Evolutionary conservation across 768 basidiomycete species (phyloP).

Genomic region (Hericium rajendrae): DNA sequence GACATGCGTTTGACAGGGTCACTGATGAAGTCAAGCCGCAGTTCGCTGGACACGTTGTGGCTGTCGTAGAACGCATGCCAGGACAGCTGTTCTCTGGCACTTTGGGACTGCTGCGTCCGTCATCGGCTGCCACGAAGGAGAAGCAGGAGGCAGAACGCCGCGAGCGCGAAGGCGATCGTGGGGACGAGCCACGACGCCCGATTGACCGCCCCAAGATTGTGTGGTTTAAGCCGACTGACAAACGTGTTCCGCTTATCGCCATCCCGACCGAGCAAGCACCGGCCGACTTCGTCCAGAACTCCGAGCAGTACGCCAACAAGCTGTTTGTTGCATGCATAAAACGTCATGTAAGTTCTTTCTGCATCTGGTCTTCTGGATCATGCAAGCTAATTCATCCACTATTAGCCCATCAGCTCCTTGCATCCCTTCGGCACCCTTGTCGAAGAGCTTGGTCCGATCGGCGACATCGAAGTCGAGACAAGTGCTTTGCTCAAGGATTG

Average conservation of each 20-base stretch:
- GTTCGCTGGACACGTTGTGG: slow-evolving; percentile 97
- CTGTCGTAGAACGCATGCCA: slow-evolving; percentile 99
- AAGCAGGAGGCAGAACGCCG: slow-evolving; percentile 97
- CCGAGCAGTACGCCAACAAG: slow-evolving; percentile 82
- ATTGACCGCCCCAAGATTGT: slow-evolving; percentile 97
- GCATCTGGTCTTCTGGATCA: not conserved
- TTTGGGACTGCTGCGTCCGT: slow-evolving; percentile 88
- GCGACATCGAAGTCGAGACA: slow-evolving; percentile 97
- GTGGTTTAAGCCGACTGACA: slow-evolving; percentile 99
- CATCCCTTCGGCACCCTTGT: slow-evolving; percentile 98
- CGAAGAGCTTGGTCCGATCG: slow-evolving; percentile 95
- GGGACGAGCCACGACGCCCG: slow-evolving; percentile 72
- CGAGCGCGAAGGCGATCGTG: slow-evolving; percentile 91
- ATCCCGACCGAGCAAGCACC: slow-evolving; percentile 99
- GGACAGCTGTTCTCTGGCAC: slow-evolving; percentile 98
- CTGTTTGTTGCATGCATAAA: slow-evolving; percentile 98
- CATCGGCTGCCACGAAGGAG: slow-evolving; percentile 95
- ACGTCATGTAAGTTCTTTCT: slow-evolving; percentile 64
- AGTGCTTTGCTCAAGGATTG: slow-evolving; percentile 96
- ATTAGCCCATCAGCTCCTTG: slow-evolving; percentile 83
- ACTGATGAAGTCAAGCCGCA: slow-evolving; percentile 98
- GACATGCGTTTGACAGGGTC: slow-evolving; percentile 42
- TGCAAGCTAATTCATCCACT: slow-evolving; percentile 3
- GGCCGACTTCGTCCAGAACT: slow-evolving; percentile 88
- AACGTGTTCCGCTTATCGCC: slow-evolving; percentile 95